Evolutionary conservation across 176 grass and related monocot species (phyloP).

Genomic region (Ampelocalamus luodianensis): DNA sequence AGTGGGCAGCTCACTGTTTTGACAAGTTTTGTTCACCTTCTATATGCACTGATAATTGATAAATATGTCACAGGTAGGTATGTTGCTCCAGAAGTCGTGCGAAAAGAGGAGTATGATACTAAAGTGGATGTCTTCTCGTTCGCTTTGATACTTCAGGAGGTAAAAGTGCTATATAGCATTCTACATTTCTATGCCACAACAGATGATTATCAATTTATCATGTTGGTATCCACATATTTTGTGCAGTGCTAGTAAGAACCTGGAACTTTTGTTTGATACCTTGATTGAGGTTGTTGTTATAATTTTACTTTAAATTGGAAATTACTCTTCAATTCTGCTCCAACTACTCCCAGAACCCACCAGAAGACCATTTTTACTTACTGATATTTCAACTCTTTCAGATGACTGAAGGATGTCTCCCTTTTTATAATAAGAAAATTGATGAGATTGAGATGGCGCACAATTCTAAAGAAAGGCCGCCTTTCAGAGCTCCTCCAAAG

Average conservation of each 20-base stretch:
- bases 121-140: constrained; percentile 99
- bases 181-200: background rate
- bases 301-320: constrained; percentile 26
- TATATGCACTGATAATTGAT: constrained; percentile 16
- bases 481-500: constrained; percentile 74
- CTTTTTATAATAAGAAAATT: constrained; percentile 72
- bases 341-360: background rate
- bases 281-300: background rate
- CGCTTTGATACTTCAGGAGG: constrained; percentile 94
- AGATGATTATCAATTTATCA: background rate
- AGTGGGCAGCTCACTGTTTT: background rate
- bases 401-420: constrained; percentile 96
- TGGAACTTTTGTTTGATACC: background rate
- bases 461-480: constrained; percentile 87
- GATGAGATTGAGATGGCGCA: constrained; percentile 79
- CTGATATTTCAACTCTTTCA: constrained; percentile 42
- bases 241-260: background rate
- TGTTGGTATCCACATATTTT: background rate
- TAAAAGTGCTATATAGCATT: constrained; percentile 41
- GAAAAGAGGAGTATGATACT: constrained; percentile 87
- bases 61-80: constrained; percentile 76
- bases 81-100: constrained; percentile 85
- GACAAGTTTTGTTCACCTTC: background rate
- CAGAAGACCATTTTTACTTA: constrained; percentile 11
- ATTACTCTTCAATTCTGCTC: background rate